These are phyloP conservation scores for Rhodotorula paludigena DNA, from an alignment of 768 basidiomycete species.

Conservation along the genomic window DNA sequence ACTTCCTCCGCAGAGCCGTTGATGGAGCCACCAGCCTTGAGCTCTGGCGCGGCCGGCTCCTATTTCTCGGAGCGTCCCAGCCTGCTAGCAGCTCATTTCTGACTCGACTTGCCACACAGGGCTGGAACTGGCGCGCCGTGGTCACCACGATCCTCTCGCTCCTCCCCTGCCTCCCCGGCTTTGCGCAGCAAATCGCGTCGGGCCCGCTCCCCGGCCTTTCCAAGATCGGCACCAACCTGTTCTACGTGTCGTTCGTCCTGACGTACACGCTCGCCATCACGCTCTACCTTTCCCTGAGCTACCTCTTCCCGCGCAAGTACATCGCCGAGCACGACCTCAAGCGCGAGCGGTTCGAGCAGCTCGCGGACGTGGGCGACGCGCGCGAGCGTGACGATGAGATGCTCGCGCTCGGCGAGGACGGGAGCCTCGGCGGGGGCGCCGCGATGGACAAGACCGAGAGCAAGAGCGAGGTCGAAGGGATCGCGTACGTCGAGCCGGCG, in stretches of 20 bases:
- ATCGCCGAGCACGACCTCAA: background rate
- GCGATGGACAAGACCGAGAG: background rate
- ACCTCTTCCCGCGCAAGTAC: background rate
- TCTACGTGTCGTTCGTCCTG: background rate
- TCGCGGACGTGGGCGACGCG: background rate
- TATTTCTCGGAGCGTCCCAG: too few relatives aligned
- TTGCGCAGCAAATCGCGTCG: background rate
- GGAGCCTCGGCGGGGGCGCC: background rate
- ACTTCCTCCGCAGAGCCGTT: too few relatives aligned
- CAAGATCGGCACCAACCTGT: background rate
- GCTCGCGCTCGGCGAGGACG: background rate
- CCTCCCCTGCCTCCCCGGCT: constrained; percentile 1
- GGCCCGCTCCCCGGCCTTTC: background rate
- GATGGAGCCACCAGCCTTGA: too few relatives aligned
- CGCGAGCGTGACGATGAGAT: background rate
- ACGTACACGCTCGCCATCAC: background rate
- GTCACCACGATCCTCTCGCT: background rate
- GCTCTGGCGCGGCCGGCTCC: too few relatives aligned
- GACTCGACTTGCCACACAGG: too few relatives aligned
- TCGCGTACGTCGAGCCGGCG: background rate
- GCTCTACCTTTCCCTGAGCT: background rate
- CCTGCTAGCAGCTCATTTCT: too few relatives aligned
- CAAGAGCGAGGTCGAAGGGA: background rate
- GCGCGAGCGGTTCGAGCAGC: background rate
- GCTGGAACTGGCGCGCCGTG: background rate